A percentile compares a stretch with the other conserved stretches of the same genome.
Evolutionary conservation across 331 rosid species (phyloP).

Genomic region (Cydonia oblonga): DNA sequence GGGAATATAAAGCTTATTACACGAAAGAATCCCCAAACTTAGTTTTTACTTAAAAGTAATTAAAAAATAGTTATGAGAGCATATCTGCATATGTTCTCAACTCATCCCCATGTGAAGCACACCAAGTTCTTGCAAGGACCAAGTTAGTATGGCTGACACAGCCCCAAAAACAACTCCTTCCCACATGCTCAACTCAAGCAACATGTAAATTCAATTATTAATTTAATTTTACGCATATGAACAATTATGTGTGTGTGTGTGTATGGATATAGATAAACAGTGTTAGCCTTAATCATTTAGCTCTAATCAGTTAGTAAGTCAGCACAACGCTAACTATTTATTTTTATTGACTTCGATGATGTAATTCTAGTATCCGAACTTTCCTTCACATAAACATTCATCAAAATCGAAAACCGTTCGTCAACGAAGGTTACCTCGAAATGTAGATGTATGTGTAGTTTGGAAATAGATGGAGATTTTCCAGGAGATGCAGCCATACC

Average conservation of each 20-base stretch:
- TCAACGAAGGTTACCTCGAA: background rate
- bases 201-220: background rate
- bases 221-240: background rate
- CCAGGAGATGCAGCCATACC: background rate
- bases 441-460: background rate
- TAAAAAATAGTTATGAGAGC: conserved; percentile 1
- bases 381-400: background rate
- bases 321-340: background rate
- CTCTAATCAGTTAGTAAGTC: background rate
- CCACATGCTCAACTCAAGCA: conserved; percentile 26
- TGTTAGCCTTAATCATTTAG: background rate
- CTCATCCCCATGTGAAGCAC: conserved; percentile 16
- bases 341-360: background rate
- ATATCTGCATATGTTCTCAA: background rate
- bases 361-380: background rate
- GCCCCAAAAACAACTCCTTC: background rate
- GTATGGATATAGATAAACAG: background rate
- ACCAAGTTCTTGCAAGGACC: background rate
- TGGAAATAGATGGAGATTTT: background rate
- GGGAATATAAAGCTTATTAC: background rate
- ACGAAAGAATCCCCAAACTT: background rate
- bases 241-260: too few species aligned
- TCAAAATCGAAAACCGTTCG: background rate
- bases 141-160: background rate
- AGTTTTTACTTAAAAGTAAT: background rate